Conservation (phyloP, 1,284 basidiomycete genomes). For the Ganoderma boninense region DNA sequence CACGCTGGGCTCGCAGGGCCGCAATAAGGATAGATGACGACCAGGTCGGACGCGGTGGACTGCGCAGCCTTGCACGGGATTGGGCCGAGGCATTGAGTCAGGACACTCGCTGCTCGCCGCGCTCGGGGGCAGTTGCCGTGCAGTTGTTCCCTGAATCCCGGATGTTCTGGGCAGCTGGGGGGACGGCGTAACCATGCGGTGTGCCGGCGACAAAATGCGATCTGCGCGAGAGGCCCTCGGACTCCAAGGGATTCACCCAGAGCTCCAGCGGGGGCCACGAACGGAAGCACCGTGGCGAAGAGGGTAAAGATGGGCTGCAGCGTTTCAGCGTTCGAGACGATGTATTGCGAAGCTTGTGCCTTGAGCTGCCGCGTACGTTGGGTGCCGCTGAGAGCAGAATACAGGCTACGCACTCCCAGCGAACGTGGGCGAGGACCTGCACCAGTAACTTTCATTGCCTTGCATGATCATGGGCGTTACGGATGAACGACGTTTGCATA, state of each 20-base stretch:
- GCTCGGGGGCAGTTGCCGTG: conserved; percentile 22
- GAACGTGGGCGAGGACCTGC: background rate
- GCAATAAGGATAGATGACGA: conserved; percentile 23
- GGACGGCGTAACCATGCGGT: conserved; percentile 14
- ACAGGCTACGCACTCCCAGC: background rate
- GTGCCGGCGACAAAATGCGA: conserved; percentile 15
- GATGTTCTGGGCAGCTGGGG: background rate
- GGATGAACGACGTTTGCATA: background rate
- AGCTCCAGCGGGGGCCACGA: background rate
- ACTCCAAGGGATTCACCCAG: conserved; percentile 25
- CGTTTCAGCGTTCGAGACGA: conserved; percentile 3
- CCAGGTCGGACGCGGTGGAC: background rate
- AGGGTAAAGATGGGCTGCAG: background rate
- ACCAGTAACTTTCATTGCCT: background rate
- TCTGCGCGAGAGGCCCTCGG: conserved; percentile 25
- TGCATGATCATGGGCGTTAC: background rate
- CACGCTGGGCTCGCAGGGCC: conserved; percentile 4
- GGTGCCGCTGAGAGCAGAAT: conserved; percentile 1
- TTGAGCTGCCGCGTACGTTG: conserved; percentile 3
- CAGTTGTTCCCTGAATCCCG: background rate
- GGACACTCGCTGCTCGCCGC: conserved; percentile 7
- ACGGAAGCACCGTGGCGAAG: background rate
- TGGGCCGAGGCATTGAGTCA: background rate
- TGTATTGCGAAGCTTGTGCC: background rate
- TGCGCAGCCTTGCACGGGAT: background rate